Conservation (phyloP, 1,139 yeast species). For the Kluyveromyces sp. region DNA sequence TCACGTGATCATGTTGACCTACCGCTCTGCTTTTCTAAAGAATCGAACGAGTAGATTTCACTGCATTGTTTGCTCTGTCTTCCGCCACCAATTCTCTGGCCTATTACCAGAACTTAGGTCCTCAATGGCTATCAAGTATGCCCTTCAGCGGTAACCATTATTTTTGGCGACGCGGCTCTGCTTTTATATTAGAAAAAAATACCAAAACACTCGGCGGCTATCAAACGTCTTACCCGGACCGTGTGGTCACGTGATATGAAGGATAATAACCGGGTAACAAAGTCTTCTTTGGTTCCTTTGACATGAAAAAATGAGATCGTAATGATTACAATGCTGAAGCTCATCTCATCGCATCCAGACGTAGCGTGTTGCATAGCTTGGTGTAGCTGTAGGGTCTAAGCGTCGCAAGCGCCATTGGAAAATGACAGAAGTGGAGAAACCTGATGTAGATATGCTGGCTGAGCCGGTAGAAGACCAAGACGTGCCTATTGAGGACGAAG, state of each 20-base stretch:
- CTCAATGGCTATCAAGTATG: too few species aligned
- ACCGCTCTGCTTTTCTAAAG: too few species aligned
- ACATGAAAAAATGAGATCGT: neutral
- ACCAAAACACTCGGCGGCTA: neutral
- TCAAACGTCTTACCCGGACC: neutral
- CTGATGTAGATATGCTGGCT: slow-evolving; percentile 30
- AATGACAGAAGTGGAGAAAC: slow-evolving; percentile 6
- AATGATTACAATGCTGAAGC: neutral
- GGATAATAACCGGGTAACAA: neutral
- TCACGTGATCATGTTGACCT: too few species aligned
- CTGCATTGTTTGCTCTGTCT: too few species aligned
- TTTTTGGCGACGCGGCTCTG: too few species aligned
- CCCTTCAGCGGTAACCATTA: too few species aligned
- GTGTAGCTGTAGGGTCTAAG: too few species aligned
- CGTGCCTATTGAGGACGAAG: slow-evolving; percentile 29
- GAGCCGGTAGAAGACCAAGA: slow-evolving; percentile 12
- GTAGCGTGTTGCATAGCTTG: neutral
- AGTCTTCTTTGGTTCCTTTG: too few species aligned
- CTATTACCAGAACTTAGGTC: too few species aligned
- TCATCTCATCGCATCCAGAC: slow-evolving; percentile 3
- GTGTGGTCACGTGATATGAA: neutral
- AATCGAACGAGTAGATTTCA: too few species aligned
- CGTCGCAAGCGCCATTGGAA: neutral
- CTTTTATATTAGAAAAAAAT: neutral
- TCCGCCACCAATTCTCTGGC: too few species aligned